Evolutionary conservation across 169 alveolate genomes (phyloP), one percentile per base, ranked within the genome.

Genomic region (Plasmodium falciparum): DNA sequence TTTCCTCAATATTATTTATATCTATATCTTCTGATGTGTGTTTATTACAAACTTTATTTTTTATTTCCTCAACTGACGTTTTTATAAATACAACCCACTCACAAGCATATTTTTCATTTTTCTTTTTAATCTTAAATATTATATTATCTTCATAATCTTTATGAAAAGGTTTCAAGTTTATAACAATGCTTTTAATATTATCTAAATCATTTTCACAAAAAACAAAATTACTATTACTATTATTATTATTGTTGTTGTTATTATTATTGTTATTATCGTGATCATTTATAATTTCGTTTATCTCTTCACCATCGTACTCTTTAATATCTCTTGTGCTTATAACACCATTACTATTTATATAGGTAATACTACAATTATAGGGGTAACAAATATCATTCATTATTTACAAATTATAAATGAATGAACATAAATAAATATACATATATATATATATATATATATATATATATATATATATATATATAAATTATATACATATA

Each of bases 11-110:
- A 63, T 43, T 45, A 74, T 59, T 74, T 74, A 59, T 58, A 33
- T 45, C 61, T 74, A 74, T 39, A 59, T 61, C 88, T 50, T 24
- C 15, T 71, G 17, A 56, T 24, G 70, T 49, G 49, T 33, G 33
- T 17, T 11, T 26, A 47, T 75, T 75, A 22, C 17, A 13, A 3
- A 29, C 22, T n/a, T 13, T 20, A 15, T 45, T 75, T 75, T 45
- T 75, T 2, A 43, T 47, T 47, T 26, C 76, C 17, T 75, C 70
- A 54, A 54, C 43, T 20, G 49, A 12, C 13, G 89, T 75, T 63
- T 75, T 75, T 24, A 75, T 65, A 33, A 75, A 63, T 75, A 75
- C 47, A 75, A 75, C 89, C 89, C 89, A 75, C 43, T 75, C 89
- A 56, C 89, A 75, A 13, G 69, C 29, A 63, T 75, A 75, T 63